phyloP scores from a whole-genome alignment of 352 stramenopile species.

The Aphanomyces cochlioides region DNA sequence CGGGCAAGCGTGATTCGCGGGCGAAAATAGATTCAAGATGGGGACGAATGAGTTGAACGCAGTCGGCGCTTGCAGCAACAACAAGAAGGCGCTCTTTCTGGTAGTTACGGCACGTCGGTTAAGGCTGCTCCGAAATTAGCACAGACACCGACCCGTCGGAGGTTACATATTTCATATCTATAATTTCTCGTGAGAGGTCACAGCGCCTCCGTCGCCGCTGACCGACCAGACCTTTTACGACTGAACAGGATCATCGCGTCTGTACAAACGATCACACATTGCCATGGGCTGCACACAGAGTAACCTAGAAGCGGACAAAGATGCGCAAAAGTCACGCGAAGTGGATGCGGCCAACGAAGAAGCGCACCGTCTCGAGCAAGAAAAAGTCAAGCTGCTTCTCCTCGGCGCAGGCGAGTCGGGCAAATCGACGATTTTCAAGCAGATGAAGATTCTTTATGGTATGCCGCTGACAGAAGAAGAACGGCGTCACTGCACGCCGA shows the following conservation, averaged over 20 bases:
- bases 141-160: background rate
- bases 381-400: conserved; percentile 95
- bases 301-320: conserved; percentile 41
- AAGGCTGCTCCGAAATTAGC: conserved; percentile 15
- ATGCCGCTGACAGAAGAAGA: conserved; percentile 81
- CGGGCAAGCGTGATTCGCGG: background rate
- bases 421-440: conserved; percentile 94
- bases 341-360: conserved; percentile 78
- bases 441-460: conserved; percentile 90
- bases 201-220: background rate
- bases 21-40: conserved; percentile 7
- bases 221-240: background rate
- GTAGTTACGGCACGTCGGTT: conserved; percentile 17
- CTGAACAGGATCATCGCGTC: too few relatives aligned
- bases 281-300: conserved; percentile 20
- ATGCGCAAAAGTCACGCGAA: conserved; percentile 61
- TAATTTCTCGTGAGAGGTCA: conserved; percentile 28
- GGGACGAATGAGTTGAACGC: background rate
- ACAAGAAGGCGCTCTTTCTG: background rate
- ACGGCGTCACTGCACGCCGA: conserved; percentile 79
- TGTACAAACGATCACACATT: background rate
- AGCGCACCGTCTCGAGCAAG: conserved; percentile 67
- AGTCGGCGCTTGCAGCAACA: too few relatives aligned
- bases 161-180: conserved; percentile 31
- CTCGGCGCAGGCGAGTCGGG: conserved; percentile 92